A percentile compares a stretch with the other conserved stretches of the same genome.
Evolutionary conservation across 2,329 filamentous ascomycete species (phyloP).

Genomic region (Achaetomium macrosporum): DNA sequence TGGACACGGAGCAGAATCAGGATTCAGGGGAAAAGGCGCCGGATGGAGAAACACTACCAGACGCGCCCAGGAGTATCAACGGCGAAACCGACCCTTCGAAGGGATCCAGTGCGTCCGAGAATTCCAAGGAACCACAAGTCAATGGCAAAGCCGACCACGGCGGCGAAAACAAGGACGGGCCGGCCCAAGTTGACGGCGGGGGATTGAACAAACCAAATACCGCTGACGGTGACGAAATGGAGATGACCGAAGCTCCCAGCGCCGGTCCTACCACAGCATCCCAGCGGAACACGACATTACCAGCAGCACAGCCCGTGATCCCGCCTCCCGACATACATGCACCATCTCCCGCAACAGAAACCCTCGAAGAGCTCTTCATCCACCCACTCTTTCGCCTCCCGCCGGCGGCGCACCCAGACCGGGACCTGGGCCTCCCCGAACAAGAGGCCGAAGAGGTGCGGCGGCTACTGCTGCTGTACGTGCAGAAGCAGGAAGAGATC

Average conservation of each 20-base stretch:
- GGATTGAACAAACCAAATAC: not conserved
- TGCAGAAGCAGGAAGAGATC: constrained; percentile 83
- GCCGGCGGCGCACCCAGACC: not conserved
- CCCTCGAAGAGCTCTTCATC: constrained; percentile 47
- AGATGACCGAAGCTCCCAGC: constrained; percentile 18
- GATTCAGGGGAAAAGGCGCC: not conserved
- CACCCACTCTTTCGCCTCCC: constrained; percentile 60
- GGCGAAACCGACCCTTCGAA: not conserved
- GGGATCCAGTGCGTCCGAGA: not conserved
- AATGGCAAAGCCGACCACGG: constrained; percentile 1
- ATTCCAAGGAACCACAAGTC: not conserved
- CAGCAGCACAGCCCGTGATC: not conserved
- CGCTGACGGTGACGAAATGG: constrained; percentile 8
- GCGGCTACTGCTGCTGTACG: constrained; percentile 65
- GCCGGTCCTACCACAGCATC: not conserved
- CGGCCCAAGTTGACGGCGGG: not conserved
- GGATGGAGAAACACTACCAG: constrained; percentile 11
- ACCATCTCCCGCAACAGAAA: not conserved
- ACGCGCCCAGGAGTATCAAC: constrained; percentile 7
- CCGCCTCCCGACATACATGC: not conserved
- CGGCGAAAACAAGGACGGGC: not conserved
- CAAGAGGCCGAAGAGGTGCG: constrained; percentile 74
- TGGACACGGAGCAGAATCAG: not conserved
- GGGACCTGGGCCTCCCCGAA: constrained; percentile 56
- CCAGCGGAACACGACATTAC: not conserved